These are phyloP conservation scores for Bacterosira constricta DNA, from an alignment of 108 stramenopile species.

Conservation along the genomic window DNA sequence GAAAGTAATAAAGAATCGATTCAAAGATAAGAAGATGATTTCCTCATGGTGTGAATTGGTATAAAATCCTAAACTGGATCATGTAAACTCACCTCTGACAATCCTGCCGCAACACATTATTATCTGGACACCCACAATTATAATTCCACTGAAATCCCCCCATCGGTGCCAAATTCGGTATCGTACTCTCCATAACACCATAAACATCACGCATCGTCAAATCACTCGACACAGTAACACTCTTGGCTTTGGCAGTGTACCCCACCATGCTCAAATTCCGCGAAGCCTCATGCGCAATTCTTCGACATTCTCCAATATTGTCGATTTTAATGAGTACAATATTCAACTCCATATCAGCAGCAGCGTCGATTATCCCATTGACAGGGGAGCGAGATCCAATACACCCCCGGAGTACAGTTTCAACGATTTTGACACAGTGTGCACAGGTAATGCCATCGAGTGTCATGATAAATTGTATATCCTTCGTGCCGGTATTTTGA, in stretches of 20 bases:
- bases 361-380: conserved; percentile 82
- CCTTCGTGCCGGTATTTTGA: conserved; percentile 29
- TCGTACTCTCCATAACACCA: conserved; percentile 18
- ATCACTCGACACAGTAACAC: conserved; percentile 54
- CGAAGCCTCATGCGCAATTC: conserved; percentile 81
- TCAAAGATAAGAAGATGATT: too few species aligned
- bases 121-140: conserved; percentile 84
- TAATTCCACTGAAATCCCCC: conserved; percentile 78
- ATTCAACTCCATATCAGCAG: conserved; percentile 70
- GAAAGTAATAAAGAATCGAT: too few species aligned
- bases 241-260: conserved; percentile 76
- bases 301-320: conserved; percentile 52
- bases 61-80: not conserved
- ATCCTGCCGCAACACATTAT: conserved; percentile 74
- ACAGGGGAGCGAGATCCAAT: conserved; percentile 87
- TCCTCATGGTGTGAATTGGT: too few species aligned
- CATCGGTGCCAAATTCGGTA: conserved; percentile 39
- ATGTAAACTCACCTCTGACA: conserved; percentile 69
- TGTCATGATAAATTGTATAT: conserved; percentile 78
- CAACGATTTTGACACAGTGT: conserved; percentile 90
- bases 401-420: conserved; percentile 88
- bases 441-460: conserved; percentile 89
- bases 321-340: conserved; percentile 78
- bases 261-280: conserved; percentile 89
- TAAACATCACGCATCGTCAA: conserved; percentile 24